phyloP scores from a whole-genome alignment of 2,329 filamentous ascomycete genomes.

The Penicillium sp. region DNA sequence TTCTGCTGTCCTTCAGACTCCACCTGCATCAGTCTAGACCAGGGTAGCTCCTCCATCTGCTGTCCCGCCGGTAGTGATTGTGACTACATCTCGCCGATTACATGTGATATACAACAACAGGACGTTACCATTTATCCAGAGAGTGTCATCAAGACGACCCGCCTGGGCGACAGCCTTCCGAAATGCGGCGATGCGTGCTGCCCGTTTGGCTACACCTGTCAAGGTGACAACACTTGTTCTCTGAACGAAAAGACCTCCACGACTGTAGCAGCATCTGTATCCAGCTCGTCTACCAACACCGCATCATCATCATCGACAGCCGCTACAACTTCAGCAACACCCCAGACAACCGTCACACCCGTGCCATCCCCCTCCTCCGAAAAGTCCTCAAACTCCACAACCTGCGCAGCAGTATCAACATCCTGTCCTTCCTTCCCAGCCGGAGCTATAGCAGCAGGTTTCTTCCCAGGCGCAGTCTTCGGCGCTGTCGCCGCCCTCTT shows the following conservation, averaged over 20 bases:
- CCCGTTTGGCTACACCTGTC: slow-evolving; percentile 47
- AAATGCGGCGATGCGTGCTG: slow-evolving; percentile 45
- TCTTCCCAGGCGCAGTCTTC: slow-evolving; percentile 46
- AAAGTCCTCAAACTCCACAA: slow-evolving; percentile 9
- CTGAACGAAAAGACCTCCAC: slow-evolving; percentile 24
- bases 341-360: slow-evolving; percentile 21
- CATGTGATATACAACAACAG: slow-evolving; percentile 43
- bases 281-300: background rate
- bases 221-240: slow-evolving; percentile 27
- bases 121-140: slow-evolving; percentile 38
- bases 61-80: slow-evolving; percentile 45
- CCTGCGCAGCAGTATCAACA: background rate
- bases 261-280: slow-evolving; percentile 12
- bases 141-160: slow-evolving; percentile 42
- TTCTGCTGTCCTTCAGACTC: slow-evolving; percentile 44
- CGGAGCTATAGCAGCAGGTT: slow-evolving; percentile 42
- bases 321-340: slow-evolving; percentile 14
- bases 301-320: slow-evolving; percentile 14
- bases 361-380: slow-evolving; percentile 19
- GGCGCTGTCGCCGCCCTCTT: slow-evolving; percentile 53
- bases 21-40: slow-evolving; percentile 43
- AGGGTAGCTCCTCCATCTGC: slow-evolving; percentile 43
- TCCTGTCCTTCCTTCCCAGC: slow-evolving; percentile 40
- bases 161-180: slow-evolving; percentile 37
- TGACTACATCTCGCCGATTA: slow-evolving; percentile 40